A percentile compares a stretch with the other conserved stretches of the same genome.
These are phyloP conservation scores for Barnettozyma siamensis DNA, from an alignment of 805 yeast genomes.

Conservation along the genomic window DNA sequence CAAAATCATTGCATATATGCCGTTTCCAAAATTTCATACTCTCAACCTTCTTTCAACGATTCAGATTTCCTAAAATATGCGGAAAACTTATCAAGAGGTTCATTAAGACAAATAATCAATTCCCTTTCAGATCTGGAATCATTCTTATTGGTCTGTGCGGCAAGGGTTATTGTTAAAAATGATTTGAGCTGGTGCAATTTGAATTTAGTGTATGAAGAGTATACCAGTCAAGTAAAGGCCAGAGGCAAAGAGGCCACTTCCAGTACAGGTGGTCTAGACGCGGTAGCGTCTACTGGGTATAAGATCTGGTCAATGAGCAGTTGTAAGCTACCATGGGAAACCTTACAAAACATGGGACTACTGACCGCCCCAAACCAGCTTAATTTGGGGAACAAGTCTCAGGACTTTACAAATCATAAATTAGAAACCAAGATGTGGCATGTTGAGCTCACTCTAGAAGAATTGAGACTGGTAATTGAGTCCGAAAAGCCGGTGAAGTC, in stretches of 20 bases:
- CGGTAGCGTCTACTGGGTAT: conserved; percentile 29
- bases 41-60: conserved; percentile 24
- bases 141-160: conserved; percentile 65
- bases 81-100: conserved; percentile 24
- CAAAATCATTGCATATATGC: conserved; percentile 39
- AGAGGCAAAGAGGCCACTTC: conserved; percentile 33
- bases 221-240: conserved; percentile 44
- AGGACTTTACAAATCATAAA: conserved; percentile 15
- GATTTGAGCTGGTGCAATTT: conserved; percentile 62
- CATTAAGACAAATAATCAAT: conserved; percentile 22
- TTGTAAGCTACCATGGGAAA: conserved; percentile 71
- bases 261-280: conserved; percentile 18
- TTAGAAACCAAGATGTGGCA: conserved; percentile 25
- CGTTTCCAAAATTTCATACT: conserved; percentile 28
- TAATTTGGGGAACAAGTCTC: conserved; percentile 3
- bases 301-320: conserved; percentile 58
- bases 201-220: conserved; percentile 74
- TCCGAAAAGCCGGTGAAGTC: conserved; percentile 15
- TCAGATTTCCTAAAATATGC: conserved; percentile 23
- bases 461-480: conserved; percentile 16
- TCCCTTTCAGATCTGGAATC: conserved; percentile 67
- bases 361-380: conserved; percentile 14
- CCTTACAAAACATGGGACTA: conserved; percentile 31
- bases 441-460: conserved; percentile 24
- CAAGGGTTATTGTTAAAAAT: conserved; percentile 59